Base-by-base conservation (phyloP, 176 grass and related monocot genomes). In the Avena eriantha region DNA sequence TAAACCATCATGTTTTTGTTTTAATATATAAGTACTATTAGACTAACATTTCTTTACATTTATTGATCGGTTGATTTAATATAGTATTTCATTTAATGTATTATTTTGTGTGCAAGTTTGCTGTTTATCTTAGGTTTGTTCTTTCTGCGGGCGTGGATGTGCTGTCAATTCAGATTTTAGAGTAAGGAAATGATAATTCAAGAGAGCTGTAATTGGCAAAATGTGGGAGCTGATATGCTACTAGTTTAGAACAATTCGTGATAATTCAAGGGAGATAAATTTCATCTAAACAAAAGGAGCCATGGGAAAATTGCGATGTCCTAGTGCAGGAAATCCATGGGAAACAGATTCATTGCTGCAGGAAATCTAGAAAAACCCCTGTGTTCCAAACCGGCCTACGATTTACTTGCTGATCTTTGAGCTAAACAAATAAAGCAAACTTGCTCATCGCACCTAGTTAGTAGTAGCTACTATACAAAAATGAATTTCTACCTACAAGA, bases 1-100 rank as follows among this genome's bases (percentile, higher is more conserved):
- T 83, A 8, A 60, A 41, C 70, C 63, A 47, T 57, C 16, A 76
- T 76, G 70, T 76, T 76, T 75, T 76, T 76, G 15, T 76, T 76
- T 76, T 76, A 76, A 76, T 76, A 46, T 47, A 70, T 56, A 41
- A 70, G 36, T 36, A n/a, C 17, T 29, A 29, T 70, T 70, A 19
- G 47, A 74, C 45, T 49, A 26, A 73, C 73, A 76, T 76, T 31
- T 51, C 14, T 17, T 75, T 75, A 51, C 72, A 69, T 81, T 69
- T 76, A 55, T 81, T 86, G 31, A 8, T 61, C 50, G n/a, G 41
- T 46, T 69, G 33, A 13, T 50, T 76, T 53, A 11, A 19, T 76
- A 4, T 11, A 50, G 11, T 33, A 24, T 53, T 53, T 33, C 15
- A 7, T 41, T 41, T 41, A 41, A 41, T 76, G 9, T 5, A 50